Evolutionary conservation across 2,329 filamentous ascomycete species (phyloP).

Genomic region (Phoma sp.): DNA sequence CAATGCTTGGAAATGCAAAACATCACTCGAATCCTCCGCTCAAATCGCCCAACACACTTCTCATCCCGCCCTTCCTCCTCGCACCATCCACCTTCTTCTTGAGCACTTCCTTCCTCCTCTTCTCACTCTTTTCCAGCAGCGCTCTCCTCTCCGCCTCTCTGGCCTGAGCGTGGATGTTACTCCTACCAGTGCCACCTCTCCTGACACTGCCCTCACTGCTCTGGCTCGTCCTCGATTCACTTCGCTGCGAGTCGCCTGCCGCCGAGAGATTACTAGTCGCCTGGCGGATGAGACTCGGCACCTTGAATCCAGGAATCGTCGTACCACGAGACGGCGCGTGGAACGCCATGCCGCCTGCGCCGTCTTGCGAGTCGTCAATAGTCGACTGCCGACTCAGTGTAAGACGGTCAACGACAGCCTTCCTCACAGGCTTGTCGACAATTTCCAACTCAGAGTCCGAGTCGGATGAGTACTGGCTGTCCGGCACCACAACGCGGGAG

Average conservation of each 20-base stretch:
- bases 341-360: constrained; percentile 61
- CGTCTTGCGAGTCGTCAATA: constrained; percentile 27
- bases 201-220: constrained; percentile 46
- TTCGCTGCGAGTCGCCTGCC: constrained; percentile 34
- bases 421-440: constrained; percentile 32
- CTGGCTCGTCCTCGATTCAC: constrained; percentile 15
- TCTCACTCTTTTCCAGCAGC: constrained; percentile 59
- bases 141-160: constrained; percentile 62
- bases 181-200: constrained; percentile 62
- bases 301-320: constrained; percentile 60
- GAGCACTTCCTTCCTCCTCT: constrained; percentile 57
- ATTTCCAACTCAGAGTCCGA: constrained; percentile 47
- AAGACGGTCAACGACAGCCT: constrained; percentile 73
- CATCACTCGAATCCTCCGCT: constrained; percentile 46
- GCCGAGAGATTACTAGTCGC: constrained; percentile 66
- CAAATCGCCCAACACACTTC: constrained; percentile 42
- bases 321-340: constrained; percentile 50
- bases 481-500: constrained; percentile 60
- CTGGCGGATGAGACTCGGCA: constrained; percentile 73
- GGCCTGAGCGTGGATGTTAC: constrained; percentile 65
- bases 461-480: constrained; percentile 51
- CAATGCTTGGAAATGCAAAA: neutral
- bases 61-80: constrained; percentile 31
- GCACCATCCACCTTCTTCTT: constrained; percentile 49
- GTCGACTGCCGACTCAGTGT: constrained; percentile 64